Evolutionary conservation across 2,329 filamentous ascomycete species (phyloP).

Genomic region (Hypoxylon sp.): DNA sequence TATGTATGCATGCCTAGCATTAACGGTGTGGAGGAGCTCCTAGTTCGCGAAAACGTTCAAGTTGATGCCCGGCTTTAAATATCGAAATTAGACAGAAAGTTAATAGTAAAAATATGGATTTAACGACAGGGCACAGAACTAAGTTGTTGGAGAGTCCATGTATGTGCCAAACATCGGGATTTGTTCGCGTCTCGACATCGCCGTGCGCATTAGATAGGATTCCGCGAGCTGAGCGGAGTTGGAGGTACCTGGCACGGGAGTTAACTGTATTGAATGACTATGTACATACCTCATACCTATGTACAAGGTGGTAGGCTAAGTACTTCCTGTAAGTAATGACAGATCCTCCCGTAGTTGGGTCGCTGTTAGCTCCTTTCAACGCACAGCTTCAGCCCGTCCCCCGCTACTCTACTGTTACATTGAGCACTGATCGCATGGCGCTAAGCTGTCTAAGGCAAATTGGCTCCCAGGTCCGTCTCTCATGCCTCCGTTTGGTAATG

Average conservation of each 20-base stretch:
- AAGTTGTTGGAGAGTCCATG: slow-evolving; percentile 6
- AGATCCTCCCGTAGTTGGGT: slow-evolving; percentile 45
- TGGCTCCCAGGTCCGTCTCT: slow-evolving; percentile 42
- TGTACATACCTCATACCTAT: too few species aligned
- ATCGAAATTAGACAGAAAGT: not conserved
- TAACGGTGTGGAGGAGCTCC: slow-evolving; percentile 31
- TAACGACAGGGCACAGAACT: slow-evolving; percentile 4
- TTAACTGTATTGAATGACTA: slow-evolving; percentile 8
- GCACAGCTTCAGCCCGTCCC: slow-evolving; percentile 39
- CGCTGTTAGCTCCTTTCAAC: slow-evolving; percentile 39
- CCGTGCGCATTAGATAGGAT: slow-evolving; percentile 43
- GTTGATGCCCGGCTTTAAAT: slow-evolving; percentile 3
- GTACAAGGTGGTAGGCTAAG: slow-evolving; percentile 8
- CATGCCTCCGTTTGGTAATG: slow-evolving; percentile 50
- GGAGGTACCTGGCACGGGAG: slow-evolving; percentile 7
- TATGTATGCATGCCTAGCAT: slow-evolving; percentile 33
- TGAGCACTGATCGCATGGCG: slow-evolving; percentile 34
- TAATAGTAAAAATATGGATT: not conserved
- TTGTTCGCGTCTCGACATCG: slow-evolving; percentile 28
- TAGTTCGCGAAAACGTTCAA: not conserved
- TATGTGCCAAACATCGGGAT: slow-evolving; percentile 5
- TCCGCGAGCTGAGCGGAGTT: slow-evolving; percentile 37
- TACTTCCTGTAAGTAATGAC: slow-evolving; percentile 42
- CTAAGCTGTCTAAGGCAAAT: slow-evolving; percentile 41
- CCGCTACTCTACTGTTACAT: slow-evolving; percentile 38